phyloP scores from a whole-genome alignment of 768 basidiomycete species.

The Lactarius indigo region DNA sequence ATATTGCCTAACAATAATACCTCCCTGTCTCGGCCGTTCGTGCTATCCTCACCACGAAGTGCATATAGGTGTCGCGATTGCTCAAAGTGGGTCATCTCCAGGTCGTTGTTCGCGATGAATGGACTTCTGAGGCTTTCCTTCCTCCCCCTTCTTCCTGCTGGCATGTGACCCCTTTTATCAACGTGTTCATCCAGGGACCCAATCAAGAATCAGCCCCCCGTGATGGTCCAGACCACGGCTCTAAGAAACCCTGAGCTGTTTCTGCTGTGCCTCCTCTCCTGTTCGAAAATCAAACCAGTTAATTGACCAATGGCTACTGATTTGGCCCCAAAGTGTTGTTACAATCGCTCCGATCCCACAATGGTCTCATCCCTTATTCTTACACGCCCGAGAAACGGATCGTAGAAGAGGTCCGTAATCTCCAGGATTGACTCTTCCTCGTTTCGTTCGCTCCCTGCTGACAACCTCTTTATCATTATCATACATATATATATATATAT shows the following conservation, averaged over 20 bases:
- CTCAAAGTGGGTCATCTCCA: neutral
- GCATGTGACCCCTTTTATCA: neutral
- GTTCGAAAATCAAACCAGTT: neutral
- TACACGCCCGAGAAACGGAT: neutral
- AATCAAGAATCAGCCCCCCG: neutral
- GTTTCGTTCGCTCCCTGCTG: neutral
- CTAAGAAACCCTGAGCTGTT: neutral
- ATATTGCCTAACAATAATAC: neutral
- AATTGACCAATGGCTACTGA: neutral
- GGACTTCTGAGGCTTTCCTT: neutral
- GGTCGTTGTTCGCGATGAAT: neutral
- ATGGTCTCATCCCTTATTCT: neutral
- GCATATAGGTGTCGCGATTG: too few species aligned
- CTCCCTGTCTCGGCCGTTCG: neutral
- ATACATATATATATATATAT: too few species aligned
- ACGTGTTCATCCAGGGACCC: neutral
- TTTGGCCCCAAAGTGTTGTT: neutral
- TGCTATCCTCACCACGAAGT: neutral
- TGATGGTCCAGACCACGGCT: neutral
- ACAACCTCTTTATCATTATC: neutral
- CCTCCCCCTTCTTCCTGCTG: too few species aligned
- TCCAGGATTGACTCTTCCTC: neutral
- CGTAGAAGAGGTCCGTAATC: neutral
- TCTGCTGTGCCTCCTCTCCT: neutral
- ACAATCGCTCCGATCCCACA: neutral